A percentile compares a stretch with the other conserved stretches of the same genome.
Evolutionary conservation across 192 early-diverging fungal genomes (phyloP).

Genomic region (Mortierella antarctica): DNA sequence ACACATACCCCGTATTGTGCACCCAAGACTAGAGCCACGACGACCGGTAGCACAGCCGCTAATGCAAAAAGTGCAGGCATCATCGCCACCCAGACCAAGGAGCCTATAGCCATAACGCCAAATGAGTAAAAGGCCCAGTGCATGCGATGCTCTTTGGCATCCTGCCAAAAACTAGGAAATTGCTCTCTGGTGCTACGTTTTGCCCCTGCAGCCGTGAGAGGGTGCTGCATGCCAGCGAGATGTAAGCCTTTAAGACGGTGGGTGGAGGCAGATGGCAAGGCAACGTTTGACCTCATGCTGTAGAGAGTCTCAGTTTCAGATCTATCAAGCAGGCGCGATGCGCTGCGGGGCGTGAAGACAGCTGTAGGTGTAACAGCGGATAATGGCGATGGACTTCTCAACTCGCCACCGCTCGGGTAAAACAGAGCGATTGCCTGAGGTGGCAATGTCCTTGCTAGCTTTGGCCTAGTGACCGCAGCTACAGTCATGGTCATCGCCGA

Average conservation of each 20-base stretch:
- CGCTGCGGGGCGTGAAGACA: constrained; percentile 6
- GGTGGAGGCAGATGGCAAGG: background rate
- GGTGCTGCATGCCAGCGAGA: background rate
- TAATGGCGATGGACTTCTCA: background rate
- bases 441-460: constrained; percentile 26
- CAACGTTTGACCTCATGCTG: background rate
- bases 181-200: background rate
- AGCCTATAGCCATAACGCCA: constrained; percentile 1
- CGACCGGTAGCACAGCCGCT: constrained; percentile 14
- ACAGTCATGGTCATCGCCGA: constrained; percentile 22
- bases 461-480: constrained; percentile 4
- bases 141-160: constrained; percentile 27
- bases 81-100: constrained; percentile 11
- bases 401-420: background rate
- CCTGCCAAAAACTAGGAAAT: constrained; percentile 39
- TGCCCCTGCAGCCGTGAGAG: no score
- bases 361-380: background rate
- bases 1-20: constrained; percentile 31
- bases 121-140: constrained; percentile 32
- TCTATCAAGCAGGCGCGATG: constrained; percentile 10
- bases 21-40: constrained; percentile 1
- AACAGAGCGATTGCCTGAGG: constrained; percentile 17
- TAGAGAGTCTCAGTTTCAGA: constrained; percentile 15
- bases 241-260: background rate
- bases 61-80: constrained; percentile 21